Base-by-base conservation (phyloP, 306 rosid genomes). In the Astragalus glycyphyllos region DNA sequence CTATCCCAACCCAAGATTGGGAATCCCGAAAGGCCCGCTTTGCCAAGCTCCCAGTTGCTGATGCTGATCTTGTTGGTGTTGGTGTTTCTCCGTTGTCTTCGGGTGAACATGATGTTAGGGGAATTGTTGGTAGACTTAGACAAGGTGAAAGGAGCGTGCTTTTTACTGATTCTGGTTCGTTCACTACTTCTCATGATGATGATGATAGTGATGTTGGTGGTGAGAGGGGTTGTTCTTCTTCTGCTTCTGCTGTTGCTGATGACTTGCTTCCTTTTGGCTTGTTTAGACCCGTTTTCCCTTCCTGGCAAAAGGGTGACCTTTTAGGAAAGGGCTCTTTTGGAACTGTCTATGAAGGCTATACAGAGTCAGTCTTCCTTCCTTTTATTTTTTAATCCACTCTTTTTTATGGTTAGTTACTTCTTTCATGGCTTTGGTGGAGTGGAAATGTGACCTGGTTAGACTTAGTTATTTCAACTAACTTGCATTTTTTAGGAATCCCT, bases 321-420 rank as follows among this genome's bases (percentile, higher is more conserved):
- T 62, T 88, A 44, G 93, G 90, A 65, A 85, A 85, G 32, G 90
- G 93, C 34, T 83, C 93, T 2, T 88, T 74, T 69, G 90, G 93
- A 17, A 85, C 84, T 0, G 93, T 88, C 9, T 88, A 83, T 57
- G 93, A 88, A 82, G 86, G 90, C 60, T 81, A 68, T 42, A 81
- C 88, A 0, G 88, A 80, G 93, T 85, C 14, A 64, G 84, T 77
- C 5, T 45, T 50, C n/a, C 13, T 9, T 11, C 6, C 3, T 29
- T 58, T 56, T 6, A 0, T 9, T 62, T 37, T 8, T 5, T 26
- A 26, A 26, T 26, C 31, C 31, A 2, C 31, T 26, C 31, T 26
- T 26, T 26, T 26, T 26, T 26, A 1, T 26, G 31, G 31, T 26
- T 26, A 26, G 31, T 26, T 26, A 26, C 3, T 26, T 26, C 31